Evolutionary conservation across 495 filamentous ascomycete species (phyloP), one percentile per base, ranked within the genome.

Genomic region (Lophium mytilinum): DNA sequence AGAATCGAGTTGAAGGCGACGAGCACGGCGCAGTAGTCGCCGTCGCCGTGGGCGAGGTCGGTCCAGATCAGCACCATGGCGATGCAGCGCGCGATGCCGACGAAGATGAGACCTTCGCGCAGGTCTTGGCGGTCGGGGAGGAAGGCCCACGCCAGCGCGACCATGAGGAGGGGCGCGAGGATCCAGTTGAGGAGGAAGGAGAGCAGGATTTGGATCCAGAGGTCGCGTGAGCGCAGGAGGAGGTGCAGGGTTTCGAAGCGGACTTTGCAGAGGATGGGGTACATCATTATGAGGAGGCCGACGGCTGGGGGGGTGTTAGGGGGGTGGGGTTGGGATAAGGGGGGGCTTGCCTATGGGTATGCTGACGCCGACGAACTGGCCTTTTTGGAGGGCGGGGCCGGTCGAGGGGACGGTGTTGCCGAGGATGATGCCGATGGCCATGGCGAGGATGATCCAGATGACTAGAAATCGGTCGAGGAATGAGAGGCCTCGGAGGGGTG

Each of bases 191-290:
- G 68, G 18, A 93, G 52, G 19, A 96, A 67, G 60, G 86, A 89
- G 65, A 96, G 88, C 0, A 61, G 74, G 52, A 96, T 78, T 65
- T 96, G 91, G 14, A 82, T 77, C 89, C 89, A 96, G 8, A 94
- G 72, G 3, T 72, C 72, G 4, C 78, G 78, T 4, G 78, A 65
- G 10, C 71, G 69, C 58, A 95, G 82, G 15, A 88, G 68, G 8
- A 79, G 76, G 68, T 92, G 88, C 41, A 97, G 71, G 0, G 77
- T 79, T 69, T 95, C 91, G 69, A 81, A 94, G 36, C 82, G 81
- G n/a, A 96, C 85, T 70, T 95, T 96, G 80, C 90, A 93, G 18
- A 95, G 75, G 58, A 94, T 94, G 0, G 90, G 90, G 64, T 94
- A 95, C 90, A 95, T 95, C 89, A 95, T 95, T 30, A 93, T 81